phyloP scores from a whole-genome alignment of 208 protist species.

The Dictyostelium gargantuum region DNA sequence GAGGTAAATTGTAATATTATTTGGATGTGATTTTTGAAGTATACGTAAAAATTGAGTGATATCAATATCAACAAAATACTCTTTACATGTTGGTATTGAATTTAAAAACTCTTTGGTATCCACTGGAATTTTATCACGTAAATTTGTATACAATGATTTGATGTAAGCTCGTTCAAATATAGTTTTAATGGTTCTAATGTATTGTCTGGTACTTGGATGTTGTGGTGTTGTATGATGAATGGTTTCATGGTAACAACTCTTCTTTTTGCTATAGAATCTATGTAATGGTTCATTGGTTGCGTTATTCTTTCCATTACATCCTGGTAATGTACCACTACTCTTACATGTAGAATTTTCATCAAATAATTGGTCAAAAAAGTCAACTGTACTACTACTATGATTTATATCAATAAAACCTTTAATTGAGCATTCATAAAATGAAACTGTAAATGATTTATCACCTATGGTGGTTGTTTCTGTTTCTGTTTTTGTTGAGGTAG shows the following conservation, averaged over 20 bases:
- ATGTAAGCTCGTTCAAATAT: conserved; percentile 30
- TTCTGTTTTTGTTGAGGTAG: too few relatives aligned
- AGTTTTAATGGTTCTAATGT: not conserved
- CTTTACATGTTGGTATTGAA: conserved; percentile 20
- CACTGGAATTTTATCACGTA: conserved; percentile 29
- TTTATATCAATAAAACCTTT: conserved; percentile 56
- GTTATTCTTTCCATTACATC: not conserved
- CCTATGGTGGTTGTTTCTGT: not conserved
- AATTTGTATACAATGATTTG: conserved; percentile 5
- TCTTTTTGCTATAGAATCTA: conserved; percentile 16
- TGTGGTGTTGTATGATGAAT: conserved; percentile 58
- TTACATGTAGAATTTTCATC: not conserved
- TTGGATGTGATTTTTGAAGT: conserved; percentile 36
- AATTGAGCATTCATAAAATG: conserved; percentile 62
- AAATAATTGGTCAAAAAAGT: not conserved
- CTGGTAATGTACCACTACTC: not conserved
- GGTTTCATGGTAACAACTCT: conserved; percentile 2
- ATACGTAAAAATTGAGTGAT: conserved; percentile 40
- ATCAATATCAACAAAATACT: conserved; percentile 56
- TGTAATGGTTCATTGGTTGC: not conserved
- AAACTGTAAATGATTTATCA: not conserved
- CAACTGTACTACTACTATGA: not conserved
- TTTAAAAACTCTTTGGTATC: not conserved
- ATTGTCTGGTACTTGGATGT: conserved; percentile 33
- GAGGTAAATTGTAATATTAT: not conserved